Evolutionary conservation across 108 stramenopile species (phyloP).

Genomic region (Cyclotella baltica): DNA sequence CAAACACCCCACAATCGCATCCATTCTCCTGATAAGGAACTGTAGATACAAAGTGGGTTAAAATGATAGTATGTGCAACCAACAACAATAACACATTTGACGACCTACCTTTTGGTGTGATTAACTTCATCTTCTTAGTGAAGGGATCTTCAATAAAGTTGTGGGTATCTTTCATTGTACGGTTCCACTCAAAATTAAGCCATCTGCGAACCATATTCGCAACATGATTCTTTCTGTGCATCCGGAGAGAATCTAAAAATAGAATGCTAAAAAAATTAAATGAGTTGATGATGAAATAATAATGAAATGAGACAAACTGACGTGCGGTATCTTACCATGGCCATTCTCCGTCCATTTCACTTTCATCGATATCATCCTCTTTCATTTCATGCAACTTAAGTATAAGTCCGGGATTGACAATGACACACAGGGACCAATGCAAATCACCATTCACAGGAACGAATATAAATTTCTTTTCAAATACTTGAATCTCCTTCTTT

Average conservation of each 20-base stretch:
- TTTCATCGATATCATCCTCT: neutral
- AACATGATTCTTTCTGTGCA: constrained; percentile 67
- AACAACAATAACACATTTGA: neutral
- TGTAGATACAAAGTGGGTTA: constrained; percentile 25
- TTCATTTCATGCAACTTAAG: constrained; percentile 11
- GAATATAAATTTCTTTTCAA: constrained; percentile 88
- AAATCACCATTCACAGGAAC: constrained; percentile 93
- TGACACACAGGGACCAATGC: constrained; percentile 96
- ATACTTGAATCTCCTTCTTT: constrained; percentile 88
- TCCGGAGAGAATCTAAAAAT: constrained; percentile 84
- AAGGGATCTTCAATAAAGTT: constrained; percentile 40
- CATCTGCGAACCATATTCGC: constrained; percentile 61
- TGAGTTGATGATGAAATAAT: neutral
- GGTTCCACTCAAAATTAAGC: constrained; percentile 83
- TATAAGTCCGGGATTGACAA: constrained; percentile 89
- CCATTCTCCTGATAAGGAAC: constrained; percentile 87
- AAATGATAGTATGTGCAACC: neutral
- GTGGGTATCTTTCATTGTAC: constrained; percentile 37
- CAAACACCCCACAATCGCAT: constrained; percentile 93
- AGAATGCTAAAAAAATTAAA: constrained; percentile 60
- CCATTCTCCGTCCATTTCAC: constrained; percentile 9
- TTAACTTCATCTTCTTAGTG: constrained; percentile 48
- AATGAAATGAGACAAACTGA: neutral
- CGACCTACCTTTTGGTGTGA: constrained; percentile 71
- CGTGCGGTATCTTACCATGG: constrained; percentile 38